phyloP scores from a whole-genome alignment of 148 eudicot genomes.

The Heliamphora exappendiculata region DNA sequence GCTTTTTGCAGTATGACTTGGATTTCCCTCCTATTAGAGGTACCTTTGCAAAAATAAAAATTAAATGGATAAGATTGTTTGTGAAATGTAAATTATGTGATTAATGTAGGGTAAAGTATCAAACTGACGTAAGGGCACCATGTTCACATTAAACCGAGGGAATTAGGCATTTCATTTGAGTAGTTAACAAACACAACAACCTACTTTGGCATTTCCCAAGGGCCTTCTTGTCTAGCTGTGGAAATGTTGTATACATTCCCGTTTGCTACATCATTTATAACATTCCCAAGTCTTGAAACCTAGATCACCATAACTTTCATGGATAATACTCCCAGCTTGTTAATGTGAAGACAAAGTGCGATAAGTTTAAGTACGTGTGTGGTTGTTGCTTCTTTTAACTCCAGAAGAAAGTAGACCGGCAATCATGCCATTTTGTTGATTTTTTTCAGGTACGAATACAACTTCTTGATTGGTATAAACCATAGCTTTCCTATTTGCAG shows the following conservation, averaged over 20 bases:
- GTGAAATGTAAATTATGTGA: not conserved
- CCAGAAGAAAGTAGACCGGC: not conserved
- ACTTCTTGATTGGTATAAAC: not conserved
- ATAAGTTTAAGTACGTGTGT: not conserved
- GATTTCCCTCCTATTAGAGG: not conserved
- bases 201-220: not conserved
- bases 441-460: not conserved
- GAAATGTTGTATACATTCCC: not conserved
- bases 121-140: not conserved
- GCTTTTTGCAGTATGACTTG: not conserved
- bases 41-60: not conserved
- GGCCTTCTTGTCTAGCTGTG: not conserved
- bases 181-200: not conserved
- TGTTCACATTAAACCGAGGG: not conserved
- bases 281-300: not conserved
- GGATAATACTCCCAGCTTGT: not conserved
- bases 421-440: not conserved
- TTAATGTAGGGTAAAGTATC: no score
- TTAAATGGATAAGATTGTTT: not conserved
- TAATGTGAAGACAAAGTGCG: not conserved
- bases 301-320: not conserved
- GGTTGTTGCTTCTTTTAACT: not conserved
- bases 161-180: not conserved
- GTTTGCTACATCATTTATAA: not conserved
- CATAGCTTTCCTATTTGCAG: slow-evolving; percentile 13